Conservation (phyloP, 371 early-diverging fungal species). For the Nematocida sp. region DNA sequence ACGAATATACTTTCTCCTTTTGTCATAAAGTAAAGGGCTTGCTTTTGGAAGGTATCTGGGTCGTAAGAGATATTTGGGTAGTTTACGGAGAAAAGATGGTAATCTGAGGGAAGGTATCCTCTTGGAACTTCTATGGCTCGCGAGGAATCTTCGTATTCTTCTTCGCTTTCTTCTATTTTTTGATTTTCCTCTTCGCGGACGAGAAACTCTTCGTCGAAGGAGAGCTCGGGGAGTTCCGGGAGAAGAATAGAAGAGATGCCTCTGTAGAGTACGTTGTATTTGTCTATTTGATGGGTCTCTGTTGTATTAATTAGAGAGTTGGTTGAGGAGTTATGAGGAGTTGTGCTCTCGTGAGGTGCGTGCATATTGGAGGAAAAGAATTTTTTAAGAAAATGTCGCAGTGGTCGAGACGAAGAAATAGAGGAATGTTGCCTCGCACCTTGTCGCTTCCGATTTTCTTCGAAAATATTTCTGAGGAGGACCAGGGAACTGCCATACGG, state of each 20-base stretch:
- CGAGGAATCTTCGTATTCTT: neutral
- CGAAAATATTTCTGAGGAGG: conserved; percentile 27
- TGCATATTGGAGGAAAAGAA: no score
- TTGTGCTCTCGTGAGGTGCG: no score
- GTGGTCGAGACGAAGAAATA: conserved; percentile 41
- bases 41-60: conserved; percentile 94
- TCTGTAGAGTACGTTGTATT: no score
- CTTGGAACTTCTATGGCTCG: conserved; percentile 36
- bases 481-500: conserved; percentile 13
- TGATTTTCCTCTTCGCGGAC: neutral
- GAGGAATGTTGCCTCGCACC: conserved; percentile 7
- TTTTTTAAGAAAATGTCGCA: conserved; percentile 48
- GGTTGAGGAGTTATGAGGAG: no score
- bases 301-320: no score
- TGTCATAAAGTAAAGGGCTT: conserved; percentile 87
- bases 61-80: conserved; percentile 71
- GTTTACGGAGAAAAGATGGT: conserved; percentile 8
- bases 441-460: conserved; percentile 50
- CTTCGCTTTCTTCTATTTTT: conserved; percentile 1
- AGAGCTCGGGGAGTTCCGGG: conserved; percentile 13
- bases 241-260: conserved; percentile 5
- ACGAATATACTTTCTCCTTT: conserved; percentile 89
- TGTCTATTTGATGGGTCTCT: no score
- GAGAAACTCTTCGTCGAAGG: neutral
- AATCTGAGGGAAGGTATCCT: conserved; percentile 18